Evolutionary conservation across 1,284 basidiomycete species (phyloP), one percentile per base, ranked within the genome.

Genomic region (Marasmius oreades): DNA sequence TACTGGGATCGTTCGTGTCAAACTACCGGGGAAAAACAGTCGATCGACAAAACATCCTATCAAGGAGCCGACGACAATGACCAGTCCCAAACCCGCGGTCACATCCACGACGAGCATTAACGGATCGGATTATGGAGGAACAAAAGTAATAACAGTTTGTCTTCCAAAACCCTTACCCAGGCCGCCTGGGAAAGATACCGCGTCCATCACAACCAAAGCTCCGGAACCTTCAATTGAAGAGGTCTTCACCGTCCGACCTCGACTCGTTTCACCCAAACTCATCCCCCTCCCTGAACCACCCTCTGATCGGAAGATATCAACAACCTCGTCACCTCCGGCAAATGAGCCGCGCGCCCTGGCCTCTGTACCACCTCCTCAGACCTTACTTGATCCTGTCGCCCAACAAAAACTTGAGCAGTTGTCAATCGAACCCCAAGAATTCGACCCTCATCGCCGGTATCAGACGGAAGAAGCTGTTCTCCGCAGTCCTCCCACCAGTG

Each of bases 1-100:
- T 48, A 78, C 76, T 3, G 73, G 77, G 23, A 75, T 71, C 16
- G 78, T 81, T 59, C 80, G 84, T 37, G 76, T 92, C 54, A 85
- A 80, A 64, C 67, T 92, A 20, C 81, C 86, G 6, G 84, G 84
- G 20, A 59, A 61, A 6, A 57, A 64, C 39, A 59, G 59, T 31
- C 67, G 69, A 52, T 59, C 74, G 26, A 62, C 73, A 37, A 50
- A 65, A 42, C 55, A 55, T 5, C 34, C 42, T 16, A 26, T 52
- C n/a, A 36, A 42, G 37, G 42, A 18, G 20, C 26, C 33, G n/a
- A 8, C 34, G 39, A 61, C 61, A 22, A 59, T 61, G 31, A 45
- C 55, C 23, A 48, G 57, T 34, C 24, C 52, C 22, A 57, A 63
- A 36, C 52, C 61, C 18, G 46, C 54, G 39, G 59, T 62, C 20